Base-by-base conservation (phyloP, 2,329 filamentous ascomycete genomes). In the Chaetomiaceae sp. region DNA sequence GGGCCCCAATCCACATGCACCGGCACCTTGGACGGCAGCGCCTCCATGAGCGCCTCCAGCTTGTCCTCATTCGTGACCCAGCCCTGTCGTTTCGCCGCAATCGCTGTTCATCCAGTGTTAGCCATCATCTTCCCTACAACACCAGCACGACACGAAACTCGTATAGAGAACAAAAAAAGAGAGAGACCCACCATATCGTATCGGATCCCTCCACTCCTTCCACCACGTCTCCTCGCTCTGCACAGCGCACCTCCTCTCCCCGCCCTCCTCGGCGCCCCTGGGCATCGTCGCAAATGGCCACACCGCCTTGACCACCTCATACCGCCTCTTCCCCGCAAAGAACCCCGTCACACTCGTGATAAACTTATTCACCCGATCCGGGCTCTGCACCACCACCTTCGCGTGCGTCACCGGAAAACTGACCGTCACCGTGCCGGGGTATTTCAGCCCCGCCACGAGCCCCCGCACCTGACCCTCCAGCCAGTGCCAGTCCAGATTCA, bases 151-250 rank as follows among this genome's bases (percentile, higher is more conserved):
- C 5, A 20, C 10, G 3, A 40, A 15, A 35, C 22, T n/a, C 2
- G 12, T 6, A 17, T 34, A 18, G 12, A 42, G 20, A 30, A 33
- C 2, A 37, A 32, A 22, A 6, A n/a, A 40, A 20, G 32, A 27
- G 20, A 42, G 19, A 34, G 24, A 56, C 55, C 63, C 46, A 57
- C 55, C 66, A 49, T 68, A 66, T 45, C 60, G 63, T 52, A 74
- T 68, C 1, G 68, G 63, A 48, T 72, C 68, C 45, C 62, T 69
- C 73, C 73, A 76, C 52, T 73, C 71, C 40, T 64, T 63, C 71
- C 75, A 79, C 75, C 76, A 79, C 2, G 65, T 67, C 57, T 76
- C 74, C 60, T 80, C 75, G 47, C 68, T 74, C 59, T 77, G 73
- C n/a, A 79, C 73, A 3, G 67, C 65, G 52, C 69, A 77, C 42